A percentile compares a stretch with the other conserved stretches of the same genome.
Evolutionary conservation across 768 basidiomycete genomes (phyloP).

Genomic region (Trametes cubensis): DNA sequence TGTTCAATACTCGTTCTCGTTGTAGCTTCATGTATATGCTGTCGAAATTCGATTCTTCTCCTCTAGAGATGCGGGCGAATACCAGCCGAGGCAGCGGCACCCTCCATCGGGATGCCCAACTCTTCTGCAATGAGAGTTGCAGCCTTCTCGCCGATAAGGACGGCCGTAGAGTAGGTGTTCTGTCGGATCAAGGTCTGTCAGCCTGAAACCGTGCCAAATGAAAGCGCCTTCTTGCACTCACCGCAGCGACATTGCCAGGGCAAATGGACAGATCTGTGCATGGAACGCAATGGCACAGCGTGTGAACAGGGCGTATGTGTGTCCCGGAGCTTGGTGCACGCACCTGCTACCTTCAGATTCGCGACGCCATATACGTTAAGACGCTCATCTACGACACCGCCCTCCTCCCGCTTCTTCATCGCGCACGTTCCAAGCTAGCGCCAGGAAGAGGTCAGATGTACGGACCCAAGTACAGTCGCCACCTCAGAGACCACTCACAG

Average conservation of each 20-base stretch:
- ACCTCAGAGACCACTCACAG: conserved; percentile 26
- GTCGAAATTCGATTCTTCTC: too few species aligned
- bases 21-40: too few species aligned
- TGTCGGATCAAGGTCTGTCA: background rate
- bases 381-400: conserved; percentile 64
- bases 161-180: conserved; percentile 49
- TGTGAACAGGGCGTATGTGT: background rate
- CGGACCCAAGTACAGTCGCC: background rate
- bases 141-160: conserved; percentile 62
- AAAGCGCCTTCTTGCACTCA: conserved; percentile 14
- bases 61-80: too few species aligned
- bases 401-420: conserved; percentile 62
- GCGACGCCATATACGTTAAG: conserved; percentile 64
- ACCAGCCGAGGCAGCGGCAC: background rate
- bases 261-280: conserved; percentile 44
- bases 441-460: background rate
- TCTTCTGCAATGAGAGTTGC: conserved; percentile 62
- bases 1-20: too few species aligned
- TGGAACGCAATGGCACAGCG: conserved; percentile 4
- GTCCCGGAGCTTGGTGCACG: background rate
- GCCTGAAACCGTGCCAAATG: background rate
- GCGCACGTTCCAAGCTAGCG: conserved; percentile 63
- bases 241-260: conserved; percentile 41
- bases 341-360: conserved; percentile 47
- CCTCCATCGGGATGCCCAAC: conserved; percentile 34